Evolutionary conservation across 768 basidiomycete genomes (phyloP), one percentile per base, ranked within the genome.

Genomic region (Amanita thiersii): DNA sequence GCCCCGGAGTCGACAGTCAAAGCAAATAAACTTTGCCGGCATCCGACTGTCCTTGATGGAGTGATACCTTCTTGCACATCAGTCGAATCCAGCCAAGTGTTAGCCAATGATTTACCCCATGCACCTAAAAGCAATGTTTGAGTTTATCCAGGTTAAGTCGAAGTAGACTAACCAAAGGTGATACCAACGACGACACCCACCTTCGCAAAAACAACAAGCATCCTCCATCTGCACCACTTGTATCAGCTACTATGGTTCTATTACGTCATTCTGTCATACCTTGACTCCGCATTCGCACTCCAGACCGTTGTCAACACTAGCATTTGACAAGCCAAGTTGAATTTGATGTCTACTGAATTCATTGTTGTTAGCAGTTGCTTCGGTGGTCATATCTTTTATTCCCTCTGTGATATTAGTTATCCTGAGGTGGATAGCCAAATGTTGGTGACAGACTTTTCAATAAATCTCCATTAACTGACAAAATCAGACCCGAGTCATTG

Each of bases 121-220:
- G 51, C 77, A 81, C 77, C 77, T 79, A 34, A 9, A 17, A 40
- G 19, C 8, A 37, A 28, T 10, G 14, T 24, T 34, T 40, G 29
- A 24, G 20, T 31, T 37, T 31, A 38, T 28, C 25, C 23, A 30
- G 6, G 12, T 21, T 10, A 6, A 21, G 15, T 0, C 6, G 37
- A 7, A 29, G 18, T n/a, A 15, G 15, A 21, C 5, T 5, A 41
- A 86, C 86, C 86, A 90, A 31, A 78, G 51, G 56, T 90, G 87
- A 54, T 73, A 81, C 85, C 85, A 87, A 44, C 64, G 71, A 12
- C 65, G 65, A 57, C 87, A 88, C n/a, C 68, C 75, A 6, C 77
- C 79, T 45, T 88, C 84, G 52, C 86, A 90, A 42, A 75, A 68
- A 43, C 75, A 70, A 20, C 50, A 52, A 17, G 71, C 66, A 47